Conservation (phyloP, 2,329 filamentous ascomycete species). For the Penicillium hordei region DNA sequence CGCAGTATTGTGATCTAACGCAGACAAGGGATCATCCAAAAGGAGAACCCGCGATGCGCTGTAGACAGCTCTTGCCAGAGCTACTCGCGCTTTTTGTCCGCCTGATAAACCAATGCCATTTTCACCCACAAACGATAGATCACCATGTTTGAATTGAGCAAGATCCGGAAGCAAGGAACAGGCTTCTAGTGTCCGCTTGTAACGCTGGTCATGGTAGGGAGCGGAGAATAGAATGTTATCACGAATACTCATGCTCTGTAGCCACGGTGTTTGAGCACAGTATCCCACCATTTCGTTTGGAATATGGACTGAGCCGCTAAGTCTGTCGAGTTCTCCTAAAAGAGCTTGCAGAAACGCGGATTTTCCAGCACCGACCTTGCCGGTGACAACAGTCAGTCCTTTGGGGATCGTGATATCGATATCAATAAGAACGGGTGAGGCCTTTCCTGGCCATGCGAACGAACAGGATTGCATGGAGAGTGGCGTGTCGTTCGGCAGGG, state of each 20-base stretch:
- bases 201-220: slow-evolving; percentile 68
- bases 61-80: slow-evolving; percentile 62
- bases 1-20: slow-evolving; percentile 64
- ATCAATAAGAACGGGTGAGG: slow-evolving; percentile 55
- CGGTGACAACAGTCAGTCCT: slow-evolving; percentile 61
- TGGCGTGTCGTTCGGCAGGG: slow-evolving; percentile 30
- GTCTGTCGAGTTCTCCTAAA: slow-evolving; percentile 59
- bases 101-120: slow-evolving; percentile 63
- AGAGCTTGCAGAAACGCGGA: slow-evolving; percentile 60
- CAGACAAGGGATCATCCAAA: slow-evolving; percentile 61
- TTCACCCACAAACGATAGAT: slow-evolving; percentile 61
- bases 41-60: slow-evolving; percentile 56
- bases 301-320: slow-evolving; percentile 51
- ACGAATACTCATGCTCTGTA: slow-evolving; percentile 68
- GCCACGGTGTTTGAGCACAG: slow-evolving; percentile 66
- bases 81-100: slow-evolving; percentile 61
- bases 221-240: slow-evolving; percentile 67
- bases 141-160: slow-evolving; percentile 62
- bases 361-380: slow-evolving; percentile 66
- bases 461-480: slow-evolving; percentile 60
- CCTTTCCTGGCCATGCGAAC: slow-evolving; percentile 75
- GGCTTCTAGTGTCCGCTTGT: slow-evolving; percentile 65
- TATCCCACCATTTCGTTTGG: slow-evolving; percentile 61
- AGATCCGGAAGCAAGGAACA: slow-evolving; percentile 64
- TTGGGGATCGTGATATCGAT: slow-evolving; percentile 55